Evolutionary conservation across 2,329 filamentous ascomycete genomes (phyloP), one percentile per base, ranked within the genome.

Genomic region (Onygenales sp.): DNA sequence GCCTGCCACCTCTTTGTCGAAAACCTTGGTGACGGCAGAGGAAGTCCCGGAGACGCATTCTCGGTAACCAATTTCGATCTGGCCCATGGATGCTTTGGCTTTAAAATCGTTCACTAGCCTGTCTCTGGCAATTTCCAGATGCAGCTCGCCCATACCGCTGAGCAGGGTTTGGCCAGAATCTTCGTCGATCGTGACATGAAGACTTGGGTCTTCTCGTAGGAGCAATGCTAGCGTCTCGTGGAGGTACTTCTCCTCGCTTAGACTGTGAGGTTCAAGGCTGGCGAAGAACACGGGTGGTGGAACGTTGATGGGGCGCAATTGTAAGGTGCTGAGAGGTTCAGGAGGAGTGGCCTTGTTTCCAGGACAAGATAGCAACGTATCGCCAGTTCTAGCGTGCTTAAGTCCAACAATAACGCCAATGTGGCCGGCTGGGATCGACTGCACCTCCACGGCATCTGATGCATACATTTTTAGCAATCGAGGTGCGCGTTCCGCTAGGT

Each of bases 211-310:
- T 72, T 98, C 93, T 60, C 93, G 79, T 0, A 95, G 81, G 4
- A 95, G 79, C 48, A 93, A 81, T 4, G 83, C 80, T 5, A 98
- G 74, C 0, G 86, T 85, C 5, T 86, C 82, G 53, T 88, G 82
- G 5, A 98, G 81, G 54, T 85, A 81, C 61, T 90, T 91, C 61
- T 90, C 87, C 59, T 91, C 89, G 34, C 85, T 80, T 34, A 88
- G 74, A 61, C 88, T 85, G 60, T 89, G 73, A 14, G 83, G 88
- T 58, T 97, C 92, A 32, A 97, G 84, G 56, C 91, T 88, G n/a
- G 94, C 85, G 68, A 97, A 98, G 64, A 96, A 95, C 0, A 98
- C 93, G 0, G 93, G 90, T 0, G 93, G 90, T 0, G 93, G 92
- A 0, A 96, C 88, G 55, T 87, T 81, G 32, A 95, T 93, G 0